phyloP scores from a whole-genome alignment of 1,284 basidiomycete species.

The Laetiporus sulphureus region DNA sequence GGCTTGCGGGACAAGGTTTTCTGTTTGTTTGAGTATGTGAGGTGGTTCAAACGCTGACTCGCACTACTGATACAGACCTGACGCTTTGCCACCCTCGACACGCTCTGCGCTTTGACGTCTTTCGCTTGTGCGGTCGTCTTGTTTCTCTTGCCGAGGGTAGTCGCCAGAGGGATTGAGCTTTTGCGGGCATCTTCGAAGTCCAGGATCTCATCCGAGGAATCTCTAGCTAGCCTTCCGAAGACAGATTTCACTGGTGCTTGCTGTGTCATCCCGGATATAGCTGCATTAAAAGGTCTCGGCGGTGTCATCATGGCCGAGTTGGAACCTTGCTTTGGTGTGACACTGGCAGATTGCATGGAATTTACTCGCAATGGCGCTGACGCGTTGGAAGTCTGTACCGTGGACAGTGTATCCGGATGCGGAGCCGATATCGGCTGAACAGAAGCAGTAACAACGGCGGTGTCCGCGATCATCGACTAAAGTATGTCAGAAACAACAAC shows the following conservation, averaged over 20 bases:
- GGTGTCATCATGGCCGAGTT: neutral
- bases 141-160: conserved; percentile 18
- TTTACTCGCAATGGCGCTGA: too few relatives aligned
- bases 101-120: neutral
- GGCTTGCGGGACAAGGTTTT: conserved; percentile 15
- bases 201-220: conserved; percentile 26
- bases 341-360: too few relatives aligned
- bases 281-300: neutral
- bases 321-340: conserved; percentile 5
- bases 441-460: conserved; percentile 9
- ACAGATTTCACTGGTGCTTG: conserved; percentile 9
- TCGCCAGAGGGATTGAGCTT: conserved; percentile 7
- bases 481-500: neutral
- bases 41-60: too few relatives aligned
- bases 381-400: too few relatives aligned
- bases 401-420: too few relatives aligned
- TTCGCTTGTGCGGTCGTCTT: conserved; percentile 7
- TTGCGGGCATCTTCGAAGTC: conserved; percentile 20
- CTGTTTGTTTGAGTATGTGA: conserved; percentile 4
- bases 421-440: conserved; percentile 14
- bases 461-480: conserved; percentile 19
- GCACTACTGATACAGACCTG: conserved; percentile 12
- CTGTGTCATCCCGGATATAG: neutral
- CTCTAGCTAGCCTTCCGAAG: conserved; percentile 23
- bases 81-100: conserved; percentile 16